phyloP scores from a whole-genome alignment of 495 filamentous ascomycete species.

The Daldinia bambusicola region DNA sequence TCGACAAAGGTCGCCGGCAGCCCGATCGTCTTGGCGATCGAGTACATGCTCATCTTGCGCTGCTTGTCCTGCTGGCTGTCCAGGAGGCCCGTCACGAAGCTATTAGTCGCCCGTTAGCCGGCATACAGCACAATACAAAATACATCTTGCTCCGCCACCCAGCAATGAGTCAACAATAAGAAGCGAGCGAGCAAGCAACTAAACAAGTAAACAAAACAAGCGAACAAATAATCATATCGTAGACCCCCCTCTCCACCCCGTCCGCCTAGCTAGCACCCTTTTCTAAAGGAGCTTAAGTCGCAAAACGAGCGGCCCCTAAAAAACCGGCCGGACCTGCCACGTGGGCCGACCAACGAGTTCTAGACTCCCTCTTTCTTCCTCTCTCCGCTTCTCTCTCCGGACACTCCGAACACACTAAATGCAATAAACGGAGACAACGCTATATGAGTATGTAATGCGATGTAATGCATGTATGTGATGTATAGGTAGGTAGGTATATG shows the following conservation, averaged over 20 bases:
- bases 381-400: not conserved
- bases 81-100: slow-evolving; percentile 90
- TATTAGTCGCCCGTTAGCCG: slow-evolving; percentile 48
- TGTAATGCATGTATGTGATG: too few species aligned
- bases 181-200: too few species aligned
- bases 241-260: not conserved
- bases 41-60: slow-evolving; percentile 83
- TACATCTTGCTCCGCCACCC: too few species aligned
- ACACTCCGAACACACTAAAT: slow-evolving; percentile 7
- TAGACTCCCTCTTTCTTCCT: not conserved
- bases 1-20: slow-evolving; percentile 89
- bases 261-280: not conserved
- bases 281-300: too few species aligned
- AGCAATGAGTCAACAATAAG: too few species aligned
- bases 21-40: slow-evolving; percentile 76
- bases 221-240: not conserved
- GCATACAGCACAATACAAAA: slow-evolving; percentile 1
- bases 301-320: slow-evolving; percentile 1
- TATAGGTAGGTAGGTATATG: too few species aligned
- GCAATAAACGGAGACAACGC: slow-evolving; percentile 12
- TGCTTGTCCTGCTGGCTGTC: slow-evolving; percentile 76
- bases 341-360: slow-evolving; percentile 10
- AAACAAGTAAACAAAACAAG: not conserved
- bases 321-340: slow-evolving; percentile 6
- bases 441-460: too few species aligned